Evolutionary conservation across 257 asterid genomes (phyloP).

Genomic region (Phtheirospermum japonicum): DNA sequence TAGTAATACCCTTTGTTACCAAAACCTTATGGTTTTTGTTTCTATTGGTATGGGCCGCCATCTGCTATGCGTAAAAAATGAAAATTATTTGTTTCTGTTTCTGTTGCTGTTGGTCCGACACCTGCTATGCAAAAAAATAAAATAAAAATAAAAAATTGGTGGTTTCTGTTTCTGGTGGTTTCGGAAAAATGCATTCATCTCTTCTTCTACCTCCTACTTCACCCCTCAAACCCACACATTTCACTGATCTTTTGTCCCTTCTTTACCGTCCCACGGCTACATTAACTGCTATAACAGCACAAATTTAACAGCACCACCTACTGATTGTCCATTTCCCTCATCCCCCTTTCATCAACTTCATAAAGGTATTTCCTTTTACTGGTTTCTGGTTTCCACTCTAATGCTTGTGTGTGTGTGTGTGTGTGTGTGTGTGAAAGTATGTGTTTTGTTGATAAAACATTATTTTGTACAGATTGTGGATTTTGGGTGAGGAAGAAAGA

Average conservation of each 20-base stretch:
- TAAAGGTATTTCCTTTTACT: background rate
- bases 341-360: background rate
- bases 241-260: background rate
- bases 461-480: background rate
- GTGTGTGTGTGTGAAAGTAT: background rate
- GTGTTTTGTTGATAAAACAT: background rate
- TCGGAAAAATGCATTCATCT: too few species aligned
- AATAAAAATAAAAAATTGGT: too few species aligned
- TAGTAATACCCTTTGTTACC: too few species aligned
- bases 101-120: too few species aligned
- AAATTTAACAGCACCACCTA: background rate
- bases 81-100: too few species aligned
- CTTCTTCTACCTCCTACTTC: background rate
- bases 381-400: too few species aligned
- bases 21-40: too few species aligned
- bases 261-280: background rate
- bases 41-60: too few species aligned
- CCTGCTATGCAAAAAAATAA: too few species aligned
- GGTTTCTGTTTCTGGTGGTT: too few species aligned
- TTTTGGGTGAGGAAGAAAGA: background rate
- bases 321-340: background rate
- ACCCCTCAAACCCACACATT: background rate
- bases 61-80: too few species aligned
- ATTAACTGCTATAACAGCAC: background rate
- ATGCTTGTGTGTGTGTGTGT: too few species aligned